Conservation (phyloP, 257 asterid genomes). For the Henckelia pumila region DNA sequence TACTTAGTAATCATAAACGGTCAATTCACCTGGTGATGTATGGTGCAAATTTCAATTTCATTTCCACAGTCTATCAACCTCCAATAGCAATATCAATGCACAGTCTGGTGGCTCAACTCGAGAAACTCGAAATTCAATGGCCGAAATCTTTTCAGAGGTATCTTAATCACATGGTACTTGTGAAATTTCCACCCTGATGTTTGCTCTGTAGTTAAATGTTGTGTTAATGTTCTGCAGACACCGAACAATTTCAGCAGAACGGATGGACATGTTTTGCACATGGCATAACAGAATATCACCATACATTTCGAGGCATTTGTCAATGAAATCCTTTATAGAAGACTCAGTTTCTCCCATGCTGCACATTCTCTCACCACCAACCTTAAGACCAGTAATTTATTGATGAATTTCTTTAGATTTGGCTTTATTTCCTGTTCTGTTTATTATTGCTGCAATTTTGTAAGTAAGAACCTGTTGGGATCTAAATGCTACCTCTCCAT, state of each 20-base stretch:
- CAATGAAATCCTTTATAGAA: constrained; percentile 73
- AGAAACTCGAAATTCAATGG: constrained; percentile 80
- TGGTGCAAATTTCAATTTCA: constrained; percentile 24
- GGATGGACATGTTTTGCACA: constrained; percentile 65
- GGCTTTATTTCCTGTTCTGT: constrained; percentile 6
- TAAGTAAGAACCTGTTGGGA: constrained; percentile 1
- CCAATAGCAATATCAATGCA: constrained; percentile 69
- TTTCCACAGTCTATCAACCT: constrained; percentile 81
- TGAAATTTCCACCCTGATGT: constrained; percentile 13
- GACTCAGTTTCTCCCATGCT: constrained; percentile 71
- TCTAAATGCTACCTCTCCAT: constrained; percentile 1
- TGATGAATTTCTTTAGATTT: constrained; percentile 8
- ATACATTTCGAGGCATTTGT: constrained; percentile 82
- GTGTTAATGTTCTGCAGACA: constrained; percentile 41
- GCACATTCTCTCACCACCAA: constrained; percentile 86
- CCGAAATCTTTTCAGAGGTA: constrained; percentile 94
- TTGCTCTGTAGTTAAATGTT: constrained; percentile 19
- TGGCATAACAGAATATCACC: constrained; percentile 81
- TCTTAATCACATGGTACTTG: constrained; percentile 15
- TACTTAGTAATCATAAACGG: constrained; percentile 23
- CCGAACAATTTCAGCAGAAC: constrained; percentile 62
- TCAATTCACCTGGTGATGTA: constrained; percentile 11
- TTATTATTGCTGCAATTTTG: background rate
- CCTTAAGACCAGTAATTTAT: constrained; percentile 77
- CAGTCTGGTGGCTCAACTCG: constrained; percentile 71